Evolutionary conservation across 352 stramenopile genomes (phyloP), one percentile per base, ranked within the genome.

Genomic region (Elongisporangium anandrum): DNA sequence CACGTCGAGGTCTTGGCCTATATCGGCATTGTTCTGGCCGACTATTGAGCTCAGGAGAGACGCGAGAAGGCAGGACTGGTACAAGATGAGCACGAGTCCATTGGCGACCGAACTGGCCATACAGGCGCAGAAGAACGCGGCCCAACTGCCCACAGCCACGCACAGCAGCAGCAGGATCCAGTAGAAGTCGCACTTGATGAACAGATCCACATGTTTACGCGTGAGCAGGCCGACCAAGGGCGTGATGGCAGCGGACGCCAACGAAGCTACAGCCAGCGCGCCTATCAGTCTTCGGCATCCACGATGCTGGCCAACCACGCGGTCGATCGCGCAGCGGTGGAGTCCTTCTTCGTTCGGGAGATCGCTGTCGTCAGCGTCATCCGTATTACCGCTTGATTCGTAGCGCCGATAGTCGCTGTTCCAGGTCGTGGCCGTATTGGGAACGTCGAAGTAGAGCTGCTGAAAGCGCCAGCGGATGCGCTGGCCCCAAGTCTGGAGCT

Each of bases 401-500:
- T 41, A 41, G 4, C 29, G 29, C 9, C 29, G 29, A 13, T 41
- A n/a, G 54, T 23, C 20, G 15, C 48, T 38, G n/a, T 20, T 51
- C 29, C 29, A 41, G 9, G 9, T 41, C 29, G 29, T 15, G 29
- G 2, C 13, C 29, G 29, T 41, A 15, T 8, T 8, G 9, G 29
- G 29, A 8, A 8, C 29, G 29, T 61, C 20, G 16, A 65, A 65
- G 59, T 26, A 56, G 29, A 20, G 64, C 29, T 41, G 29, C 13
- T 41, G 49, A 19, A 89, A 70, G 19, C 79, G 73, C 41, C 79
- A 69, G n/a, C 79, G 73, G 53, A 87, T 80, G 47, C 79, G 77
- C 51, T 82, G 86, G 51, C 77, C 68, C 77, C 78, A 87, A 75
- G 77, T 88, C 59, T 68, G 80, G 49, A 80, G 70, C 64, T 90